A percentile compares a stretch with the other conserved stretches of the same genome.
These are phyloP conservation scores for Sicyos edulis DNA, from an alignment of 306 rosid species.

Conservation along the genomic window DNA sequence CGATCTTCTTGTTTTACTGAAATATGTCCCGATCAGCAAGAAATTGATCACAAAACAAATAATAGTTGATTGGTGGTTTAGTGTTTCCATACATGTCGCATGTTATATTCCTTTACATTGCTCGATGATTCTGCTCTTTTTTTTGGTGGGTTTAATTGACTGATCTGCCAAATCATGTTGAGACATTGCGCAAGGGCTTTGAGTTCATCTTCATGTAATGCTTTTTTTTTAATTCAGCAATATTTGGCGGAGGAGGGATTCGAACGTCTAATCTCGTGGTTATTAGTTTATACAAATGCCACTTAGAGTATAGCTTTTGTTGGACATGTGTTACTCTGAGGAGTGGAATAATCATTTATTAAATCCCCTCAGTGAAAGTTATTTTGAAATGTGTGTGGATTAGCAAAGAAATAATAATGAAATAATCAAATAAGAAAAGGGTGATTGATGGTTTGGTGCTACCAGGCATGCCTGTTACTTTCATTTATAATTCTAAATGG, in stretches of 20 bases:
- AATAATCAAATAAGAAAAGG: not conserved
- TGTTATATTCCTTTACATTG: not conserved
- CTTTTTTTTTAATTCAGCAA: too few relatives aligned
- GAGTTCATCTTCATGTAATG: constrained; percentile 26
- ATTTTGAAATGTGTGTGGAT: not conserved
- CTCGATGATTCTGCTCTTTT: not conserved
- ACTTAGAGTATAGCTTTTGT: too few relatives aligned
- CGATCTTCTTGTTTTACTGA: not conserved
- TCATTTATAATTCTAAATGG: not conserved
- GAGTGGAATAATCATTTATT: constrained; percentile 32
- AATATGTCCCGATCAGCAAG: not conserved
- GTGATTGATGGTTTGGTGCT: not conserved
- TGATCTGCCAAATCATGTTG: constrained; percentile 37
- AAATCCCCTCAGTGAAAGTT: constrained; percentile 30
- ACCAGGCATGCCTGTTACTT: not conserved
- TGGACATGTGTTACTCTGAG: constrained; percentile 21
- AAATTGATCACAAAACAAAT: not conserved
- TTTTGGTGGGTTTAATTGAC: not conserved
- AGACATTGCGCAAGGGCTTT: constrained; percentile 54
- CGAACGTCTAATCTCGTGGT: too few relatives aligned
- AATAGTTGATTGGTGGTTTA: not conserved
- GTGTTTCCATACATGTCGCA: not conserved
- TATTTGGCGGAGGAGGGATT: too few relatives aligned
- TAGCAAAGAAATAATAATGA: not conserved
- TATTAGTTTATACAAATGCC: too few relatives aligned